Percentiles rank a stretch among this genome's conserved stretches.
Conservation (phyloP, 1,284 basidiomycete species). For the Entoloma clypeatum region DNA sequence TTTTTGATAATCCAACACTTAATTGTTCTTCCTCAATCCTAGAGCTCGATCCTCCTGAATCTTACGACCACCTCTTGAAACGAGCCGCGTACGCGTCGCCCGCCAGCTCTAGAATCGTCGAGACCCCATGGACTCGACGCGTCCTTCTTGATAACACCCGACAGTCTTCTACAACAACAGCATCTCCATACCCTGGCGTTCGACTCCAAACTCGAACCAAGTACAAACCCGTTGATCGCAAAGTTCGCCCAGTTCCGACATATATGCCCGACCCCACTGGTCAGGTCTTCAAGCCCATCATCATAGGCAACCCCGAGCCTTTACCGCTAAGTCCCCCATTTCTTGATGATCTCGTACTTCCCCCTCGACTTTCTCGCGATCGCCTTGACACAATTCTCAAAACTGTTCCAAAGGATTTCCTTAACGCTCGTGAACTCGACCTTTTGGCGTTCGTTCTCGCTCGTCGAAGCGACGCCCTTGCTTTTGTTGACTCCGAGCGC, state of each 20-base stretch:
- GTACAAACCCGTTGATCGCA: slow-evolving; percentile 31
- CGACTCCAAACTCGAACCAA: slow-evolving; percentile 10
- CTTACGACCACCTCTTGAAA: slow-evolving; percentile 17
- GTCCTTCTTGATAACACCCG: slow-evolving; percentile 3
- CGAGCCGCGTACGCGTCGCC: slow-evolving; percentile 2
- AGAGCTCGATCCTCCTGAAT: slow-evolving; percentile 10
- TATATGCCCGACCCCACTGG: slow-evolving; percentile 26
- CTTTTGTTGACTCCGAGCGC: slow-evolving; percentile 26
- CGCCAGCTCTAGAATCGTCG: background rate
- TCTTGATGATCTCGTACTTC: slow-evolving; percentile 3
- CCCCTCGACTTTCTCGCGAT: slow-evolving; percentile 15
- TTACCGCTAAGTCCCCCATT: slow-evolving; percentile 20
- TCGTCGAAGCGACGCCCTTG: slow-evolving; percentile 22
- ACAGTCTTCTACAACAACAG: background rate
- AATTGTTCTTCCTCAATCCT: background rate
- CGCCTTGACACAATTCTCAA: slow-evolving; percentile 17
- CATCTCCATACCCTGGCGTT: too few relatives aligned
- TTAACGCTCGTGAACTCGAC: slow-evolving; percentile 22
- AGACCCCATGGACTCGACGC: slow-evolving; percentile 18
- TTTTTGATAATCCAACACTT: slow-evolving; percentile 11
- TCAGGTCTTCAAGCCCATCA: slow-evolving; percentile 23
- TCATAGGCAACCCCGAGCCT: slow-evolving; percentile 2
- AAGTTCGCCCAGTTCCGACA: slow-evolving; percentile 29
- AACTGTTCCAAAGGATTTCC: slow-evolving; percentile 14
- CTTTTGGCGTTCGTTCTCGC: slow-evolving; percentile 23